Conservation (phyloP, 2,329 filamentous ascomycete genomes). For the Monosporascus sp. region DNA sequence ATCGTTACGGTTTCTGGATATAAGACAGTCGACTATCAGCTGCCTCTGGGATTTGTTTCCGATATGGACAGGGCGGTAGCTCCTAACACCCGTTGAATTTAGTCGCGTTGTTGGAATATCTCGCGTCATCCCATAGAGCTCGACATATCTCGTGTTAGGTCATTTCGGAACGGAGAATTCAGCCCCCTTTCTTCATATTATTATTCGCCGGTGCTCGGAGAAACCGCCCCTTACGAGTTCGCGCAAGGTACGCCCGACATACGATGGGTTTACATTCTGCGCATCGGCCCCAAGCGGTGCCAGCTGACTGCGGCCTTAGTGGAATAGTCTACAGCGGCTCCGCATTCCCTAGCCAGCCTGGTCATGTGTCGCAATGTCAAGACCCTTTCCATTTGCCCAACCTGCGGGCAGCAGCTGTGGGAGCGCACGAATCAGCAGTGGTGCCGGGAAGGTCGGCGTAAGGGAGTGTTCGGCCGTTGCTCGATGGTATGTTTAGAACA, state of each 20-base stretch:
- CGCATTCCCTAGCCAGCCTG: background rate
- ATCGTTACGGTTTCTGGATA: background rate
- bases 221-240: background rate
- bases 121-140: background rate
- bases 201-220: background rate
- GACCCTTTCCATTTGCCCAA: slow-evolving; percentile 8
- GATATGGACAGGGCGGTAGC: too few relatives aligned
- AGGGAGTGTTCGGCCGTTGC: slow-evolving; percentile 11
- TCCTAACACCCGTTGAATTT: background rate
- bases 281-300: background rate
- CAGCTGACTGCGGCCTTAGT: background rate
- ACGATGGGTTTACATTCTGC: background rate
- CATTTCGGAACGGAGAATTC: background rate
- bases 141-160: background rate
- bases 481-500: background rate
- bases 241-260: background rate
- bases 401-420: slow-evolving; percentile 8
- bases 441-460: slow-evolving; percentile 8
- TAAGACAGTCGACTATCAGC: background rate
- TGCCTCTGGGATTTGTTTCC: too few relatives aligned
- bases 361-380: slow-evolving; percentile 12
- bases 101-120: background rate
- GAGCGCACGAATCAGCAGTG: slow-evolving; percentile 9
- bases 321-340: background rate
- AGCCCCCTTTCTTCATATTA: background rate